These are phyloP conservation scores for Chalciporus sphaerocephalus DNA, from an alignment of 768 basidiomycete species.

Conservation along the genomic window DNA sequence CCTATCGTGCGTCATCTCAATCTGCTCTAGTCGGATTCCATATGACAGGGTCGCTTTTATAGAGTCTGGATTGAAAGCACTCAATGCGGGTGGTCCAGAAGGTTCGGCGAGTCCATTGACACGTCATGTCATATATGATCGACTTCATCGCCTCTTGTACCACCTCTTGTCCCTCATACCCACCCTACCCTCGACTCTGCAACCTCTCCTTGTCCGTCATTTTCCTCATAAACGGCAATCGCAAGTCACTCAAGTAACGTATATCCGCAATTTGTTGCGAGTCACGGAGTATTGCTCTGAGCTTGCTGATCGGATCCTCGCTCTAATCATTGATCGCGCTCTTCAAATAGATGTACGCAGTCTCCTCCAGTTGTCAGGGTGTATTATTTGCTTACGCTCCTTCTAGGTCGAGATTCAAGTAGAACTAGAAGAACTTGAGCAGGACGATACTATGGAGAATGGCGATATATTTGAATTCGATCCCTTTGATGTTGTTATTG, in stretches of 20 bases:
- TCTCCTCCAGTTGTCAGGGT: background rate
- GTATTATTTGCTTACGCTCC: background rate
- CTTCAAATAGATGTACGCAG: constrained; percentile 90
- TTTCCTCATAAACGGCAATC: constrained; percentile 94
- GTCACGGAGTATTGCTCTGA: constrained; percentile 87
- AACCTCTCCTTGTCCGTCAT: constrained; percentile 75
- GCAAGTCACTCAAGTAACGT: constrained; percentile 75
- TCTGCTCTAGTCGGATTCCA: background rate
- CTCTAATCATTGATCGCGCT: constrained; percentile 87
- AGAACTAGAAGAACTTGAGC: constrained; percentile 89
- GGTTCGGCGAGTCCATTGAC: constrained; percentile 69
- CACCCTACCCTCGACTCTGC: constrained; percentile 81
- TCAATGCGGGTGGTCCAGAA: constrained; percentile 56
- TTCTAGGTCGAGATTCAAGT: constrained; percentile 91
- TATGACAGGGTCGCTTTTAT: constrained; percentile 6
- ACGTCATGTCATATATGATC: constrained; percentile 77
- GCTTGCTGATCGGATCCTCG: constrained; percentile 76
- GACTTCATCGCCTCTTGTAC: constrained; percentile 79
- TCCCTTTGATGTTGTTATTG: constrained; percentile 79
- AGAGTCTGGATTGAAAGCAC: constrained; percentile 72
- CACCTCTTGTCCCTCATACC: constrained; percentile 89
- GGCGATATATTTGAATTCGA: constrained; percentile 69
- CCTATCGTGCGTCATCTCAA: constrained; percentile 64
- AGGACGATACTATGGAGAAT: constrained; percentile 49
- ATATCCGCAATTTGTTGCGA: constrained; percentile 83